Evolutionary conservation across 192 early-diverging fungal genomes (phyloP).

Genomic region (Borealophlyctis nickersoniae): DNA sequence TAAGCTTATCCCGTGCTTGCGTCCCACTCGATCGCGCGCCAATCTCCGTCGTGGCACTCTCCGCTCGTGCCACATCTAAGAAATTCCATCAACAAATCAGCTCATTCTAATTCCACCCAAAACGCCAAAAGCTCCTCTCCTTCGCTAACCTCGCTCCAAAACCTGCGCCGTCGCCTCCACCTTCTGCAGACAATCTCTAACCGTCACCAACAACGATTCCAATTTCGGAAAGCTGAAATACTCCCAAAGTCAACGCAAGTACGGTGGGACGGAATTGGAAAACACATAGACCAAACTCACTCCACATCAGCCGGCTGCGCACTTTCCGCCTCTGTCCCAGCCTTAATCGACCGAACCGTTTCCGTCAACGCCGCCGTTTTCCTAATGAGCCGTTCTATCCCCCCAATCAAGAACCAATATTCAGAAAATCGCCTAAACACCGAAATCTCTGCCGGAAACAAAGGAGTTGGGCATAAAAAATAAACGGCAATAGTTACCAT

Average conservation of each 20-base stretch:
- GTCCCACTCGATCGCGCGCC: too few relatives aligned
- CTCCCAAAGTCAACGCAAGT: too few relatives aligned
- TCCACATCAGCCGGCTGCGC: conserved; percentile 27
- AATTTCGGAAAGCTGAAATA: conserved; percentile 23
- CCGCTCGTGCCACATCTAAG: too few relatives aligned
- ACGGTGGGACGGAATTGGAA: neutral
- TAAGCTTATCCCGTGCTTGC: conserved; percentile 23
- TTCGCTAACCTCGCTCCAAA: conserved; percentile 27
- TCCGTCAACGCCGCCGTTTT: conserved; percentile 26
- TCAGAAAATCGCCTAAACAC: neutral
- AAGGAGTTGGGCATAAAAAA: neutral
- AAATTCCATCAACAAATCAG: too few relatives aligned
- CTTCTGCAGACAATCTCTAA: conserved; percentile 10
- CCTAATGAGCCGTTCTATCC: conserved; percentile 28
- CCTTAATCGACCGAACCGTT: conserved; percentile 24
- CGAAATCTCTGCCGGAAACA: too few relatives aligned
- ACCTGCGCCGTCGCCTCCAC: conserved; percentile 17
- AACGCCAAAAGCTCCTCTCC: too few relatives aligned
- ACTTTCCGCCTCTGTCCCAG: conserved; percentile 32
- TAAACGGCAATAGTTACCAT: conserved; percentile 18
- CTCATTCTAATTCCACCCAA: too few relatives aligned
- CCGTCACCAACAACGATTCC: conserved; percentile 5
- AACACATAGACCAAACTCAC: conserved; percentile 11
- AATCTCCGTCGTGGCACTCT: too few relatives aligned
- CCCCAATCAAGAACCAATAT: neutral